Conservation (phyloP, 2,329 filamentous ascomycete species). For the Ascochyta lentis region DNA sequence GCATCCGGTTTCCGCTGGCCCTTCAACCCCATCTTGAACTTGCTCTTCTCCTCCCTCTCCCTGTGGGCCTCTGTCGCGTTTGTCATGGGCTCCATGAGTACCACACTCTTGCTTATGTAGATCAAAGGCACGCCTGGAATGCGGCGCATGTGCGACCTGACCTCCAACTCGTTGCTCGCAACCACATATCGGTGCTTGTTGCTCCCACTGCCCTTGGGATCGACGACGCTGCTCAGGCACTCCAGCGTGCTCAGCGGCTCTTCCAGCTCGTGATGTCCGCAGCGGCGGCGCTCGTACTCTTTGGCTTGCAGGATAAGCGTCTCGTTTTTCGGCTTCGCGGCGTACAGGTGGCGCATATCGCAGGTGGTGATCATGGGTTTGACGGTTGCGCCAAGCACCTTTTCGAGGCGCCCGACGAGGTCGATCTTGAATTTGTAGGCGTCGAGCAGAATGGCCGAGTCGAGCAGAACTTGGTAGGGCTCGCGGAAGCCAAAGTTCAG, state of each 20-base stretch:
- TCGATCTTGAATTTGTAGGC: slow-evolving; percentile 87
- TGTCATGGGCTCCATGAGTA: slow-evolving; percentile 81
- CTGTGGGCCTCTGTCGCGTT: slow-evolving; percentile 67
- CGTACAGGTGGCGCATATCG: slow-evolving; percentile 80
- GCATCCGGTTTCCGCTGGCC: slow-evolving; percentile 43
- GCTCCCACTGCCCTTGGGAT: slow-evolving; percentile 71
- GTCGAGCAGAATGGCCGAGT: slow-evolving; percentile 83
- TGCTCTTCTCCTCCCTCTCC: slow-evolving; percentile 73
- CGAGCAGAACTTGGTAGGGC: slow-evolving; percentile 82
- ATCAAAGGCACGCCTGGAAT: slow-evolving; percentile 77
- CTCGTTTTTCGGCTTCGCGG: slow-evolving; percentile 60
- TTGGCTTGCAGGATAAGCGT: slow-evolving; percentile 78
- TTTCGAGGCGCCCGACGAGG: slow-evolving; percentile 74
- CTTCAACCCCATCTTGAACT: slow-evolving; percentile 75
- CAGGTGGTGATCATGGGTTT: slow-evolving; percentile 88
- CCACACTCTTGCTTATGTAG: slow-evolving; percentile 79
- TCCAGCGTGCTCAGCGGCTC: slow-evolving; percentile 73
- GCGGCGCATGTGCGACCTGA: slow-evolving; percentile 68
- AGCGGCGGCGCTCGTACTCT: slow-evolving; percentile 75
- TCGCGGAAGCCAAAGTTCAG: slow-evolving; percentile 89
- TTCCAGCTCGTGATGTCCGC: slow-evolving; percentile 77
- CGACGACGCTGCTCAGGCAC: slow-evolving; percentile 77
- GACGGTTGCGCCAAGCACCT: slow-evolving; percentile 84
- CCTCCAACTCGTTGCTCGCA: slow-evolving; percentile 72
- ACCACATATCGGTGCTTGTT: slow-evolving; percentile 84